These are phyloP conservation scores for Francoa sonchifolia DNA, from an alignment of 441 rosid genomes.

Conservation along the genomic window DNA sequence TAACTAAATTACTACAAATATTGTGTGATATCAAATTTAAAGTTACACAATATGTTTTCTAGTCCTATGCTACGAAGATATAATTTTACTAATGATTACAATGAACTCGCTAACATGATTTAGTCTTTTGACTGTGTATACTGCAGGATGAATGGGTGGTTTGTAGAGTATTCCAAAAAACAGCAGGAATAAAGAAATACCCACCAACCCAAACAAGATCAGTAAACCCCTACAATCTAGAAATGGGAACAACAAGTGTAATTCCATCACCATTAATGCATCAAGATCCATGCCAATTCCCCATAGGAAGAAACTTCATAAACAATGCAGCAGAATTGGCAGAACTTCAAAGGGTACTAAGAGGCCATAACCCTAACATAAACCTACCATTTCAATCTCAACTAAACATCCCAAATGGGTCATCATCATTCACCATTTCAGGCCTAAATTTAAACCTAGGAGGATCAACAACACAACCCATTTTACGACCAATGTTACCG, in stretches of 20 bases:
- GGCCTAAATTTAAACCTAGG: background rate
- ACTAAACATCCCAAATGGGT: background rate
- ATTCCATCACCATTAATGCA: background rate
- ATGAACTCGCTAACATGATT: too few species aligned
- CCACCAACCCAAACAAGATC: background rate
- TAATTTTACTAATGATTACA: too few species aligned
- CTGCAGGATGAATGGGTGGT: constrained; percentile 64
- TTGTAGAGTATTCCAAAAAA: constrained; percentile 6
- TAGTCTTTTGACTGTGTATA: too few species aligned
- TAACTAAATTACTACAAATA: too few species aligned
- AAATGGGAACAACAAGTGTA: background rate
- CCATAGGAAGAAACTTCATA: background rate
- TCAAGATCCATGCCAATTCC: background rate
- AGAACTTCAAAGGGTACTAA: background rate
- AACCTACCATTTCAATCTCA: background rate
- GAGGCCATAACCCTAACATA: background rate
- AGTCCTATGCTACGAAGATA: too few species aligned
- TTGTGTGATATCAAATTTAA: too few species aligned
- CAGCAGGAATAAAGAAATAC: background rate
- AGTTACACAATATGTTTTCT: too few species aligned
- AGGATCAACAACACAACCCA: background rate
- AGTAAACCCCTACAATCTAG: background rate
- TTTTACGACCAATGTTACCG: background rate
- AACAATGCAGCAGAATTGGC: background rate
- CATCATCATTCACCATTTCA: background rate